Evolutionary conservation across 75 land plant species (phyloP).

Genomic region (Adiantum capillusveneris): DNA sequence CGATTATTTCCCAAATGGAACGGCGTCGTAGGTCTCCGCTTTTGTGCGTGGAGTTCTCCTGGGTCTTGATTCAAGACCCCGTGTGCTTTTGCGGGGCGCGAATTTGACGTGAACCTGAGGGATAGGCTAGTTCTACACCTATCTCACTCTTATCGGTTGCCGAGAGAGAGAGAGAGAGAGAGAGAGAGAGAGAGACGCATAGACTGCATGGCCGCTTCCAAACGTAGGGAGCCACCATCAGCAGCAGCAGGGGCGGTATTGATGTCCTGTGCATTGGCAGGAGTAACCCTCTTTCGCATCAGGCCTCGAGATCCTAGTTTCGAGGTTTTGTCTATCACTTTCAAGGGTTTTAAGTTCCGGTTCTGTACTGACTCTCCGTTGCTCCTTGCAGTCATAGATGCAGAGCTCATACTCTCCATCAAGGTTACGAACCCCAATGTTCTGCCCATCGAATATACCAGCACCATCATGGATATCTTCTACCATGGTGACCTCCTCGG

Average conservation of each 20-base stretch:
- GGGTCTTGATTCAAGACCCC: too few species aligned
- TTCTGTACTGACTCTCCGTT: constrained; percentile 35
- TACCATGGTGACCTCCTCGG: constrained; percentile 71
- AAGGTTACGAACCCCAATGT: constrained; percentile 75
- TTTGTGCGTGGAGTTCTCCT: too few species aligned
- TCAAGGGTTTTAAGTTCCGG: constrained; percentile 66
- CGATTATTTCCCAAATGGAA: too few species aligned
- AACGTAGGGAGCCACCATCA: too few species aligned
- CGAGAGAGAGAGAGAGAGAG: too few species aligned
- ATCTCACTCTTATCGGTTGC: too few species aligned
- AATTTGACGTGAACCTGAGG: too few species aligned
- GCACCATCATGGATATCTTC: constrained; percentile 69
- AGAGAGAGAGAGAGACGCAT: too few species aligned
- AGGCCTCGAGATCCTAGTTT: constrained; percentile 68
- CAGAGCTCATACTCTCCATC: constrained; percentile 60
- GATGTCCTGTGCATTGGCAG: constrained; percentile 2
- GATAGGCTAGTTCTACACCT: too few species aligned
- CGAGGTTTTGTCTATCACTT: constrained; percentile 50
- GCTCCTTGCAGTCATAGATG: constrained; percentile 56
- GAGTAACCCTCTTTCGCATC: constrained; percentile 12
- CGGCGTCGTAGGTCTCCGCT: too few species aligned
- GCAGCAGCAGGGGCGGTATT: neutral
- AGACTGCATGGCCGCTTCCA: too few species aligned
- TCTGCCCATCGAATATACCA: constrained; percentile 50
- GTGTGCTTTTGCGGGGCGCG: too few species aligned